Base-by-base conservation (phyloP, 768 basidiomycete genomes). In the Botryobasidium botryosum region DNA sequence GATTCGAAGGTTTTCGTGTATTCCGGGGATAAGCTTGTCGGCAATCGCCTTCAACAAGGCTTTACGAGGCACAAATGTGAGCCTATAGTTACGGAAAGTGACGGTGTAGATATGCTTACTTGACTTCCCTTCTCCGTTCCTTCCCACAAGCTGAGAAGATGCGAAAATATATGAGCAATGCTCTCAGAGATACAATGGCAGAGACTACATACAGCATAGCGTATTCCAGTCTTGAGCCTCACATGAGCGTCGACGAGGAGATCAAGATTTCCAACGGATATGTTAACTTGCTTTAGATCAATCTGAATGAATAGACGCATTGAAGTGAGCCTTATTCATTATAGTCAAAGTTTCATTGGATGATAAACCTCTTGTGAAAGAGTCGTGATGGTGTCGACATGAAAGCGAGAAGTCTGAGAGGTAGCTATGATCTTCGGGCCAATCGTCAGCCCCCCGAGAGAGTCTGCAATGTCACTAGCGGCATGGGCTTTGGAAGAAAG, bases 221-320 rank as follows among this genome's bases (percentile, higher is more conserved):
- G 42, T 2, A 54, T 48, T 1, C 63, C 62, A 0, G 52, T 49
- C 45, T 71, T 70, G 12, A 79, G 55, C 46, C 65, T 59, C n/a
- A 79, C 54, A 45, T 70, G 65, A 2, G 68, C 68, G 50, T 72
- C 70, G 10, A 60, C 57, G 15, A 78, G 56, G 15, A 78, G 58
- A 42, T 78, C 75, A 26, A 57, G 60, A 35, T 68, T 60, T 25
- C 70, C 70, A 6, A 78, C 62, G 15, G 66, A 59, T 26, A 78
- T 61, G 21, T 61, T 66, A 6, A 79, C 68, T 37, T 63, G 68
- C 37, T 70, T 66, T 18, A 77, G 59, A 48, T 77, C 75, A 31
- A 77, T 62, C 48, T 74, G 15, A 20, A n/a, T 7, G 15, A 40
- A 6, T 23, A 35, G n/a, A n/a, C n/a, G n/a, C n/a, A n/a, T n/a